A percentile compares a stretch with the other conserved stretches of the same genome.
Evolutionary conservation across 192 early-diverging fungal species (phyloP).

Genomic region (Coemansia sp.): DNA sequence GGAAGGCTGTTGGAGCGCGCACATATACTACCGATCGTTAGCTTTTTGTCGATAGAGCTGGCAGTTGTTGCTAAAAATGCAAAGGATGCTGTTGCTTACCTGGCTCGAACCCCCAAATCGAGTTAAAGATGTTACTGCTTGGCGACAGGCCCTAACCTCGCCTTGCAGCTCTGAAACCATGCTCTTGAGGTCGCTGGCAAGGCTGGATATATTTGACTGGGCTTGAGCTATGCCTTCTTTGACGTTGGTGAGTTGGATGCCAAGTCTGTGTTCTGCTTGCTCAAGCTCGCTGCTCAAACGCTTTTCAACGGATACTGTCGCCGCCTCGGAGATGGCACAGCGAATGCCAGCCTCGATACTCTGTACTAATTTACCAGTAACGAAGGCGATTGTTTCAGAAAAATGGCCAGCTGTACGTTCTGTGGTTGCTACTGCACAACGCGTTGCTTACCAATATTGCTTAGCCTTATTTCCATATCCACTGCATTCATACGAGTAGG

Average conservation of each 20-base stretch:
- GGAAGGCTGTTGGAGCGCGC: background rate
- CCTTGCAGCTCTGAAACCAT: background rate
- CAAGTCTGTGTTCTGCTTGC: background rate
- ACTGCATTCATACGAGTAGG: conserved; percentile 16
- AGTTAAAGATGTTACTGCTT: background rate
- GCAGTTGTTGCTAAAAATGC: too few relatives aligned
- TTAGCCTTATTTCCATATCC: conserved; percentile 41
- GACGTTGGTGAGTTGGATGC: background rate
- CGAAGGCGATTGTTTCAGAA: too few relatives aligned
- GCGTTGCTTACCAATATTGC: conserved; percentile 23
- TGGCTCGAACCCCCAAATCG: background rate
- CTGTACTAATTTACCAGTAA: background rate
- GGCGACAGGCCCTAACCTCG: background rate
- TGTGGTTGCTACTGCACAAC: background rate
- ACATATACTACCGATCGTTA: background rate
- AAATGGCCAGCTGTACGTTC: too few relatives aligned
- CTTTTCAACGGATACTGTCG: background rate
- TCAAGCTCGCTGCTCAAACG: background rate
- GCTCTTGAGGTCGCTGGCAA: background rate
- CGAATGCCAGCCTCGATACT: background rate
- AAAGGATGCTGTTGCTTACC: background rate
- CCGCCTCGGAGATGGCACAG: background rate
- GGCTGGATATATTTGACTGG: background rate
- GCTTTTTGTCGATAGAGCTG: background rate
- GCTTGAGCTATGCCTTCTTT: background rate